Conservation (phyloP, 371 early-diverging fungal species). For the Mortierella sp. region DNA sequence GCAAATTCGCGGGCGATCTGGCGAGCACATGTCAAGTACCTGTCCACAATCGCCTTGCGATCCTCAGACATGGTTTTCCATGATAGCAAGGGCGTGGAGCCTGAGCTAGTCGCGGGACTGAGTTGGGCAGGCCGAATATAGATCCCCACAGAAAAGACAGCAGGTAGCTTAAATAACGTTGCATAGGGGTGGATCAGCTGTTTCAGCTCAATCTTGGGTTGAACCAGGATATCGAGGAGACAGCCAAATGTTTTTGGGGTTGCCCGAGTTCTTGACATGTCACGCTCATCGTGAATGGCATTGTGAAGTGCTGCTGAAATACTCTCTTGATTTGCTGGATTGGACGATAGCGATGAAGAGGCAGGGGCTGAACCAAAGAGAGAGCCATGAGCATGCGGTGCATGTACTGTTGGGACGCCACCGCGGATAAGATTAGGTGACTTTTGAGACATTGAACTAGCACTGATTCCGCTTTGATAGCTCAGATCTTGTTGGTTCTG, state of each 20-base stretch:
- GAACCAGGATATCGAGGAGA: conserved; percentile 25
- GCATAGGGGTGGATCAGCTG: conserved; percentile 28
- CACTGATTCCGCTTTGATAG: not conserved
- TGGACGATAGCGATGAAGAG: not conserved
- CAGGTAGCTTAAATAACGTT: conserved; percentile 22
- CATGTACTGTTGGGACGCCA: conserved; percentile 1
- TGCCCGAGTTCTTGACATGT: conserved; percentile 13
- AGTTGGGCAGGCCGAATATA: conserved; percentile 12
- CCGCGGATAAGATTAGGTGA: not conserved
- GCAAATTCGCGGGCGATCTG: conserved; percentile 32
- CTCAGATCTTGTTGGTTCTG: not conserved
- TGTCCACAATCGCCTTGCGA: conserved; percentile 2
- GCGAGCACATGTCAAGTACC: conserved; percentile 29
- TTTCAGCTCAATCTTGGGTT: conserved; percentile 18
- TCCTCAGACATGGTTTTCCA: conserved; percentile 5
- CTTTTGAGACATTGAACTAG: not conserved
- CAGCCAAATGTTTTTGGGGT: conserved; percentile 34
- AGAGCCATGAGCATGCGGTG: conserved; percentile 10
- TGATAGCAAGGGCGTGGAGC: not conserved
- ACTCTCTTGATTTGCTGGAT: not conserved
- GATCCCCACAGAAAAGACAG: conserved; percentile 24
- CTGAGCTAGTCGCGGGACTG: not conserved
- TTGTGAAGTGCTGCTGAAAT: conserved; percentile 16
- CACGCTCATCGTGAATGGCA: conserved; percentile 15
- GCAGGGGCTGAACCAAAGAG: not conserved